Percentiles rank a stretch among this genome's conserved stretches.
These are phyloP conservation scores for Pseudogymnoascus sp. DNA, from an alignment of 2,329 filamentous ascomycete genomes.

Conservation along the genomic window DNA sequence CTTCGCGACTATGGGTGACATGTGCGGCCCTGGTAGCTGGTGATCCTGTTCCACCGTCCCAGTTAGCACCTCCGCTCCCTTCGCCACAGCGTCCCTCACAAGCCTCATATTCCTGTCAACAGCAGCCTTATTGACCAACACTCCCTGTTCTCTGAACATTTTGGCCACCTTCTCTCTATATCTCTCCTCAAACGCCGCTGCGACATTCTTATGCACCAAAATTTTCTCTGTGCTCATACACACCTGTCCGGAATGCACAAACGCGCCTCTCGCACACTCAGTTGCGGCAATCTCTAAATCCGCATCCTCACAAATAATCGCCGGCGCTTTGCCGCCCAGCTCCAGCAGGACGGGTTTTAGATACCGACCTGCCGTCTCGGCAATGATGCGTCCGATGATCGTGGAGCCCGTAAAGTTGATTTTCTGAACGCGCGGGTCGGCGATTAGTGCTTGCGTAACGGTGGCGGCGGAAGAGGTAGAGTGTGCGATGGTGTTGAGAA, in stretches of 20 bases:
- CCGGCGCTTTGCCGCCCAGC: conserved; percentile 58
- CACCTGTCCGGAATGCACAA: conserved; percentile 68
- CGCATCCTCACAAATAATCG: conserved; percentile 73
- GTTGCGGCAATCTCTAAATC: conserved; percentile 62
- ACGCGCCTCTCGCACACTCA: conserved; percentile 61
- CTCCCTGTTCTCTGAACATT: conserved; percentile 36
- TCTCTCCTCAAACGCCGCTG: conserved; percentile 34
- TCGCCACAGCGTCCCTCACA: conserved; percentile 56
- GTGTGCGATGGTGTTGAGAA: conserved; percentile 62
- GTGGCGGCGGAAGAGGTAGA: conserved; percentile 57
- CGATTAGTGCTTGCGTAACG: conserved; percentile 60
- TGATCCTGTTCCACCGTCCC: conserved; percentile 28
- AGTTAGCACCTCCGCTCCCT: conserved; percentile 50
- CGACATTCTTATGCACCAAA: conserved; percentile 43
- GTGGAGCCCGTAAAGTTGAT: conserved; percentile 83
- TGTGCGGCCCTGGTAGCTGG: conserved; percentile 25
- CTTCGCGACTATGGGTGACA: conserved; percentile 60
- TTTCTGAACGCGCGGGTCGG: conserved; percentile 61
- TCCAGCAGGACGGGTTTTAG: not conserved
- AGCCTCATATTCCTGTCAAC: conserved; percentile 58
- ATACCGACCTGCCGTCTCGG: conserved; percentile 43
- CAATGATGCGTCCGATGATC: conserved; percentile 63
- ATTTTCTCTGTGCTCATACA: conserved; percentile 82
- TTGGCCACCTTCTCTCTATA: conserved; percentile 29
- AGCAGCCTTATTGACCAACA: conserved; percentile 57